Evolutionary conservation across 2,329 filamentous ascomycete species (phyloP).

Genomic region (Diaporthe ilicicola): DNA sequence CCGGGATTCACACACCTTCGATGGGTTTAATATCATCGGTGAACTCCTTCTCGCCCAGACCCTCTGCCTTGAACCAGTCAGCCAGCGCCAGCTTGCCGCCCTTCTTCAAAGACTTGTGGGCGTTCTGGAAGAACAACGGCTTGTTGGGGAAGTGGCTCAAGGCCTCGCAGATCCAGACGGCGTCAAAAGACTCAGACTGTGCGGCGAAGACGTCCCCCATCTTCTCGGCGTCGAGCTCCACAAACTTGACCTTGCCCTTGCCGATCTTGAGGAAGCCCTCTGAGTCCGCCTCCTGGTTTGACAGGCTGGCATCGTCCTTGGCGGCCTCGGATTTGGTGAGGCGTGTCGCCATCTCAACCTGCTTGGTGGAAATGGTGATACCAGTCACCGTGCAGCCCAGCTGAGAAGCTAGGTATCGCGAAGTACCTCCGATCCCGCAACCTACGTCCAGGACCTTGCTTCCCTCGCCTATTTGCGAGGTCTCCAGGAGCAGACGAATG

Average conservation of each 20-base stretch:
- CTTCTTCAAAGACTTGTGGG: constrained; percentile 54
- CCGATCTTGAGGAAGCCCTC: constrained; percentile 50
- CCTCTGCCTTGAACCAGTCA: constrained; percentile 68
- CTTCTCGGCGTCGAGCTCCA: constrained; percentile 69
- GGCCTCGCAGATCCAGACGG: constrained; percentile 70
- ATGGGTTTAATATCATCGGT: constrained; percentile 65
- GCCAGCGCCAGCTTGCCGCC: constrained; percentile 64
- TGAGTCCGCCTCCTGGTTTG: constrained; percentile 35
- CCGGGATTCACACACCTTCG: constrained; percentile 52
- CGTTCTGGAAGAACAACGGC: constrained; percentile 64
- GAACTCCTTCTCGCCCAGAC: constrained; percentile 53
- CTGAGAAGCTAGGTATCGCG: constrained; percentile 61
- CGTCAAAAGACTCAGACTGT: constrained; percentile 55
- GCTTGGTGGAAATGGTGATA: constrained; percentile 66
- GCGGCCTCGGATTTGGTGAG: constrained; percentile 51
- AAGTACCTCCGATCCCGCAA: constrained; percentile 68
- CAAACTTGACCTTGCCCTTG: constrained; percentile 58
- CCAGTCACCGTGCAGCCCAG: constrained; percentile 64
- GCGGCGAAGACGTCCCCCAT: constrained; percentile 62
- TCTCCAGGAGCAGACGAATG: constrained; percentile 62
- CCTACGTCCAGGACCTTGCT: constrained; percentile 65
- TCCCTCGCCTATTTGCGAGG: constrained; percentile 48
- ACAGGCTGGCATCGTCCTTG: constrained; percentile 30
- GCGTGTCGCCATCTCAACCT: constrained; percentile 66
- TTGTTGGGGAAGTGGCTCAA: constrained; percentile 69